These are phyloP conservation scores for Mortierella sp. DNA, from an alignment of 371 early-diverging fungal species.

Conservation along the genomic window DNA sequence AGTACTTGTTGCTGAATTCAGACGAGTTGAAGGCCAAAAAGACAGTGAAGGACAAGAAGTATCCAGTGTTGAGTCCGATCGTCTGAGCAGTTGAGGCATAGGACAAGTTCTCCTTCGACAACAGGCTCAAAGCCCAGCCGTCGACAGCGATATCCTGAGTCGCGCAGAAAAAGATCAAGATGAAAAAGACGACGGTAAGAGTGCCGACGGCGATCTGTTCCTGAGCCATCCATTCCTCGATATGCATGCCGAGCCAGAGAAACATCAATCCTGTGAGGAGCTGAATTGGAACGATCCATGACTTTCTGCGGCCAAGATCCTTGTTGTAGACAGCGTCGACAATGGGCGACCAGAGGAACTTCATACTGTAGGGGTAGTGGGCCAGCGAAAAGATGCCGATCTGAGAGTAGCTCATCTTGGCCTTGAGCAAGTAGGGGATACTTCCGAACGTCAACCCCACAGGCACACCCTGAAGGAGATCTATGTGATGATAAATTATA, in stretches of 20 bases:
- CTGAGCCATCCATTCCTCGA: conserved; percentile 81
- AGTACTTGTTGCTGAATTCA: conserved; percentile 95
- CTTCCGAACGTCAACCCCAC: conserved; percentile 93
- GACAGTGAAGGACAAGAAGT: conserved; percentile 96
- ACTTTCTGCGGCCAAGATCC: conserved; percentile 91
- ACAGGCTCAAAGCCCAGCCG: conserved; percentile 95
- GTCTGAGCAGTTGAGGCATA: conserved; percentile 97
- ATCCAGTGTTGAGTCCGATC: conserved; percentile 95
- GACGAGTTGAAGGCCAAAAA: conserved; percentile 95
- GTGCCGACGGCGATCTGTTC: conserved; percentile 73
- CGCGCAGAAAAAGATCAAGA: conserved; percentile 93
- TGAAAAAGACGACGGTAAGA: conserved; percentile 79
- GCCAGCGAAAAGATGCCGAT: conserved; percentile 95
- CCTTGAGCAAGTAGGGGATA: conserved; percentile 94
- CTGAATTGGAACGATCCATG: conserved; percentile 99
- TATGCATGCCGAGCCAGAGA: conserved; percentile 79
- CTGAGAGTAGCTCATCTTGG: conserved; percentile 90
- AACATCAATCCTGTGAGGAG: conserved; percentile 82
- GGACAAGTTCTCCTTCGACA: conserved; percentile 89
- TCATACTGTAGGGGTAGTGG: conserved; percentile 94
- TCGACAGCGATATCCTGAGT: conserved; percentile 99
- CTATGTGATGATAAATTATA: conserved; percentile 46
- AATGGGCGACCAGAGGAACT: conserved; percentile 96
- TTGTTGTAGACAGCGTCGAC: conserved; percentile 92
- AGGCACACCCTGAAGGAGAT: conserved; percentile 96